phyloP scores from a whole-genome alignment of 306 rosid species.

The Ormosia semicastrata region DNA sequence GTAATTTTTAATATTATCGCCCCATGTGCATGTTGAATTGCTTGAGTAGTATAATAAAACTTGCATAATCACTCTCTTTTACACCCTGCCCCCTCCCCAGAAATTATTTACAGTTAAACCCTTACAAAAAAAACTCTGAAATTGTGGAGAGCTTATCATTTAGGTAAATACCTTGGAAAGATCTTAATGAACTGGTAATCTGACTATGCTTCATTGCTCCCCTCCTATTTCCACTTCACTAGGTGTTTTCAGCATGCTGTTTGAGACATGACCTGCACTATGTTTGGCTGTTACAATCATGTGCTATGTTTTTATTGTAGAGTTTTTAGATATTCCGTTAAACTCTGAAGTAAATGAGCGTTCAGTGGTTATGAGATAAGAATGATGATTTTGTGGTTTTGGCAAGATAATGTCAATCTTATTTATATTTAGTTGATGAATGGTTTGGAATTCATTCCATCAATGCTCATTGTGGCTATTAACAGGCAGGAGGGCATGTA shows the following conservation, averaged over 20 bases:
- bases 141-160: neutral
- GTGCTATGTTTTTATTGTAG: too few species aligned
- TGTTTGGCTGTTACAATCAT: neutral
- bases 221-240: neutral
- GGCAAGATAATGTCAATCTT: neutral
- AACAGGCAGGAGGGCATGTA: neutral
- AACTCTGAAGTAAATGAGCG: neutral
- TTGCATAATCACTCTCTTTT: neutral
- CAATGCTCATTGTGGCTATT: neutral
- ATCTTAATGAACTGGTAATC: neutral
- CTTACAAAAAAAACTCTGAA: neutral
- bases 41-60: constrained; percentile 7
- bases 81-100: neutral
- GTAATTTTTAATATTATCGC: constrained; percentile 42
- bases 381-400: neutral
- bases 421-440: constrained; percentile 9
- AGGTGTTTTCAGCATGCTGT: constrained; percentile 6
- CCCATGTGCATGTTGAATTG: constrained; percentile 3
- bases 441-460: constrained; percentile 2
- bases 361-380: too few species aligned
- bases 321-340: neutral
- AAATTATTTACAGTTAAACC: neutral
- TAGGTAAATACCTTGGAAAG: neutral
- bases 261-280: constrained; percentile 2
- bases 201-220: neutral